Percentiles rank a stretch among this genome's conserved stretches.
Evolutionary conservation across 202 grass and related monocot species (phyloP).

Genomic region (Panicum virgatum): DNA sequence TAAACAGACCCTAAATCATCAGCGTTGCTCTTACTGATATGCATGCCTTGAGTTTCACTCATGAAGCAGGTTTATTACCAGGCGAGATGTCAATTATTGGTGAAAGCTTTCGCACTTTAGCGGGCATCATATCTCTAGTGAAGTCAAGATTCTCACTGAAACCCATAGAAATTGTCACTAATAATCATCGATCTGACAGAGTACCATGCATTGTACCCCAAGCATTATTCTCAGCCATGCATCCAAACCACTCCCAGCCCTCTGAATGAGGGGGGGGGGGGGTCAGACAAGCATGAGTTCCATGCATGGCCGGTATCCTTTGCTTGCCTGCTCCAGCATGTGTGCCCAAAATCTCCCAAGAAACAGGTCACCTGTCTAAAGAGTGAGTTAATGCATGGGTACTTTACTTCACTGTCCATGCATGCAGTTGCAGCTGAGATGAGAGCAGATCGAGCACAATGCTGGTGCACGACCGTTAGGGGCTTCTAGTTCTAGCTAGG

Average conservation of each 20-base stretch:
- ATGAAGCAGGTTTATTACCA: not conserved
- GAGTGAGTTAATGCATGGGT: not conserved
- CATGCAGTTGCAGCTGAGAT: constrained; percentile 13
- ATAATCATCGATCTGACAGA: not conserved
- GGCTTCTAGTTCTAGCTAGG: not conserved
- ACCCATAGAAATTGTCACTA: not conserved
- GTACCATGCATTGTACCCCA: not conserved
- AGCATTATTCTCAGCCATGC: not conserved
- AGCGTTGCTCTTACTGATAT: not conserved
- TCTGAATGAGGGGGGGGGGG: not conserved
- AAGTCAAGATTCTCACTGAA: constrained; percentile 23
- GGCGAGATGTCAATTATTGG: constrained; percentile 3
- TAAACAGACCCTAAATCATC: no score
- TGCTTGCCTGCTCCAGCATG: not conserved
- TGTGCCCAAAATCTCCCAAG: not conserved
- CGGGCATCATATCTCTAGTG: not conserved
- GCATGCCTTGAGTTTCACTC: constrained; percentile 34
- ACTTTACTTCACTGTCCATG: not conserved
- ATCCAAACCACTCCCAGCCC: not conserved
- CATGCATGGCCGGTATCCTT: not conserved
- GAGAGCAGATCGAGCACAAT: not conserved
- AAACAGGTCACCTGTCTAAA: not conserved
- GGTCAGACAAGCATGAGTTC: not conserved
- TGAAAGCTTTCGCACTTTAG: not conserved
- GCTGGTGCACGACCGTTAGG: constrained; percentile 9